Base-by-base conservation (phyloP, 2,329 filamentous ascomycete genomes). In the Pyrenochaeta sp. region DNA sequence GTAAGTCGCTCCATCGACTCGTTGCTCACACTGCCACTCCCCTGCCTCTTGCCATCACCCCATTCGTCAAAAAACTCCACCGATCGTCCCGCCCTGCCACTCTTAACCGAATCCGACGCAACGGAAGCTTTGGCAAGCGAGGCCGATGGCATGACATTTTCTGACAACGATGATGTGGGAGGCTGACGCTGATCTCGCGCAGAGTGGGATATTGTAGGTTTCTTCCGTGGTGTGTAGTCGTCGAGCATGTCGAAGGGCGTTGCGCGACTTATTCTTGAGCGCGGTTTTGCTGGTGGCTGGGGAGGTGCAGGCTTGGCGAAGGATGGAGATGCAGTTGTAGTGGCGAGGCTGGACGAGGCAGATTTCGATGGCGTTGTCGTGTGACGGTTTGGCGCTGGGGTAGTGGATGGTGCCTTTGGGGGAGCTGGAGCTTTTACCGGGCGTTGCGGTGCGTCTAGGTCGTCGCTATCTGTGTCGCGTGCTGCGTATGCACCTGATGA, bases 201-300 rank as follows among this genome's bases (percentile, higher is more conserved):
- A 24, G 54, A 22, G 36, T 44, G 51, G 3, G 57, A 34, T 39
- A 32, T 27, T 25, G 54, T 8, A n/a, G 39, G 28, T 24, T 58
- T 32, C 43, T 57, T 46, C 27, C 44, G 54, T 30, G 61, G 61
- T 10, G 47, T 52, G 36, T 67, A 67, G 10, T 66, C 68, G 25
- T 74, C 72, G 8, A 72, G 64, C 62, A 70, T 67, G 25, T 72
- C 70, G 42, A 72, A 68, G 1, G 67, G 66, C 2, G 61, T 71
- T 55, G 55, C 50, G 24, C 66, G 65, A 22, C 47, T 59, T 46
- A 58, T 56, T 49, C 66, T 59, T n/a, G 66, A 51, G 36, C 60
- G 66, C 25, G 59, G 36, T 42, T 62, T 59, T 54, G 54, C 19
- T 52, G 51, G 27, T 46, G 52, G 1, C 24, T 44, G 44, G 10